These are phyloP conservation scores for Tylopilus sp. DNA, from an alignment of 768 basidiomycete species.

Conservation along the genomic window DNA sequence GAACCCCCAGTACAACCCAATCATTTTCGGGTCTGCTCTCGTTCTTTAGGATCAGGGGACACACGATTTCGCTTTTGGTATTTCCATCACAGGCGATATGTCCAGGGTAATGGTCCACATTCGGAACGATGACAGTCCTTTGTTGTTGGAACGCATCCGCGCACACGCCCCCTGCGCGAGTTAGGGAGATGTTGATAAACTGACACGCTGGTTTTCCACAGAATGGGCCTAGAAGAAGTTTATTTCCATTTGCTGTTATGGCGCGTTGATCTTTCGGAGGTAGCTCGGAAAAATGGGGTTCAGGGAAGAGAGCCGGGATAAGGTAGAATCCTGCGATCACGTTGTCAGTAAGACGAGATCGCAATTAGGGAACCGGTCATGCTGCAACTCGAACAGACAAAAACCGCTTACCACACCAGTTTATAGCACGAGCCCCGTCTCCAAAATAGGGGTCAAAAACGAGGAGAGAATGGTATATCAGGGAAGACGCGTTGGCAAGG, in stretches of 20 bases:
- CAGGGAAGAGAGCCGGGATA: conserved; percentile 58
- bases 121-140: conserved; percentile 61
- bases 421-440: conserved; percentile 60
- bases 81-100: conserved; percentile 94
- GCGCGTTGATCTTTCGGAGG: conserved; percentile 13
- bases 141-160: conserved; percentile 66
- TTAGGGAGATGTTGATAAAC: conserved; percentile 59
- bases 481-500: conserved; percentile 76
- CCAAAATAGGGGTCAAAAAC: conserved; percentile 69
- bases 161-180: conserved; percentile 73
- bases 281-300: conserved; percentile 29
- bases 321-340: conserved; percentile 78
- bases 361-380: background rate
- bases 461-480: conserved; percentile 75
- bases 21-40: too few relatives aligned
- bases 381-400: background rate
- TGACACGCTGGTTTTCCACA: conserved; percentile 92
- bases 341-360: conserved; percentile 19
- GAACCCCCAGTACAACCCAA: conserved; percentile 48
- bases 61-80: conserved; percentile 88
- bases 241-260: conserved; percentile 6
- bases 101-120: conserved; percentile 81
- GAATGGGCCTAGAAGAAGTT: conserved; percentile 76
- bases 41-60: conserved; percentile 55
- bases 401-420: conserved; percentile 89